These are phyloP conservation scores for Choanephora cucurbitarum DNA, from an alignment of 371 early-diverging fungal species.

Conservation along the genomic window DNA sequence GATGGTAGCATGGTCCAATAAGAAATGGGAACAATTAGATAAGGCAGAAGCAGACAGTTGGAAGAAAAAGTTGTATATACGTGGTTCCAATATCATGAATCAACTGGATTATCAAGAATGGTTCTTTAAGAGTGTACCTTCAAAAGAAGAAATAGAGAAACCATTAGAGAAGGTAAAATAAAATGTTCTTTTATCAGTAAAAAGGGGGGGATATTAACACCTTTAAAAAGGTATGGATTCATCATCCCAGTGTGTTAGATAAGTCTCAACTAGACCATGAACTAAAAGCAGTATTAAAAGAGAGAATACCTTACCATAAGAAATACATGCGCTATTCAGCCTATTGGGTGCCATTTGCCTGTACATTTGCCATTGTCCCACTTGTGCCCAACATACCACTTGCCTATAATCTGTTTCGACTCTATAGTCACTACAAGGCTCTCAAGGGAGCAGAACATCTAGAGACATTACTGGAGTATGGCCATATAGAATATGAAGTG, in stretches of 20 bases:
- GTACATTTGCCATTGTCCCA: constrained; percentile 75
- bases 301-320: constrained; percentile 68
- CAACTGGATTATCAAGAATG: constrained; percentile 76
- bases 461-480: constrained; percentile 32
- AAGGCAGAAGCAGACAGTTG: constrained; percentile 50
- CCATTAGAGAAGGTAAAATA: constrained; percentile 43
- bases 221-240: constrained; percentile 41
- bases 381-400: constrained; percentile 82
- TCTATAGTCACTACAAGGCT: constrained; percentile 82
- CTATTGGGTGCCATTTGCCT: constrained; percentile 71
- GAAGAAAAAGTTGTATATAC: constrained; percentile 61
- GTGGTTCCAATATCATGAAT: constrained; percentile 71
- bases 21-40: constrained; percentile 66
- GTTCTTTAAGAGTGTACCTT: constrained; percentile 77
- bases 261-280: constrained; percentile 39
- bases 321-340: constrained; percentile 73
- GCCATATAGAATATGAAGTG: constrained; percentile 24
- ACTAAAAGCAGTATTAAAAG: constrained; percentile 49
- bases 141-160: constrained; percentile 47
- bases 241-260: constrained; percentile 46
- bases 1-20: constrained; percentile 56
- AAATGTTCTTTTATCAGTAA: too few species aligned
- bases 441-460: constrained; percentile 67
- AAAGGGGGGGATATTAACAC: neutral
- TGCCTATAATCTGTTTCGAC: constrained; percentile 79